Evolutionary conservation across 352 stramenopile species (phyloP), one percentile per base, ranked within the genome.

Genomic region (Pilasporangium apinafurcum): DNA sequence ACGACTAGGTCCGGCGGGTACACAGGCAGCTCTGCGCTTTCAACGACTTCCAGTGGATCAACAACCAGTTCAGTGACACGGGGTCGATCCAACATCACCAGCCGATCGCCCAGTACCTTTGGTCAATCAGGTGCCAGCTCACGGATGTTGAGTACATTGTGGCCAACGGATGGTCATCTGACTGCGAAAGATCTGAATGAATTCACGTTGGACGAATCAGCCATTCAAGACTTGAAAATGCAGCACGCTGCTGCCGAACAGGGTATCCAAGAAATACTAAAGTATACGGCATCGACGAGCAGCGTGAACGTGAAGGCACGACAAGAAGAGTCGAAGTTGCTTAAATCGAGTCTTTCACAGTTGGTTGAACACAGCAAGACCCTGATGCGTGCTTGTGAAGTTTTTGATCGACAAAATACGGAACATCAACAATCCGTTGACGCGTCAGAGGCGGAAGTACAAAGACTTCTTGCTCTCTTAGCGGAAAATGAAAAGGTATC

Each of bases 231-330:
- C n/a, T 52, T 88, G 24, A 84, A 80, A 51, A 62, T 75, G n/a
- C 73, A 84, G 20, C 78, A 90, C 40, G 59, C 68, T 5, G 46
- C 83, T 30, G 66, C 77, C 0, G 77, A 83, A 27, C 65, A 76
- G 43, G 77, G 65, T 0, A 73, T 86, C 3, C 62, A 77, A 29
- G 64, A 86, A 31, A 43, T 90, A n/a, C 56, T 90, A 21, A 73
- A 57, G 27, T 68, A 71, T 5, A 37, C 51, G n/a, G 22, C 59
- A 16, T 46, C 59, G 2, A 28, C 66, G 24, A 78, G 65, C 14
- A 56, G 67, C 26, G 34, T 62, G 17, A 59, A 64, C 48, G 48
- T 75, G 53, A 80, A 74, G 43, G 40, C 51, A 14, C 59, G 70
- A 0, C 44, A 71, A 17, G 72, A 83, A 35, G 76, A 90, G 24